phyloP scores from a whole-genome alignment of 805 yeast species.

The Lachancea waltii region DNA sequence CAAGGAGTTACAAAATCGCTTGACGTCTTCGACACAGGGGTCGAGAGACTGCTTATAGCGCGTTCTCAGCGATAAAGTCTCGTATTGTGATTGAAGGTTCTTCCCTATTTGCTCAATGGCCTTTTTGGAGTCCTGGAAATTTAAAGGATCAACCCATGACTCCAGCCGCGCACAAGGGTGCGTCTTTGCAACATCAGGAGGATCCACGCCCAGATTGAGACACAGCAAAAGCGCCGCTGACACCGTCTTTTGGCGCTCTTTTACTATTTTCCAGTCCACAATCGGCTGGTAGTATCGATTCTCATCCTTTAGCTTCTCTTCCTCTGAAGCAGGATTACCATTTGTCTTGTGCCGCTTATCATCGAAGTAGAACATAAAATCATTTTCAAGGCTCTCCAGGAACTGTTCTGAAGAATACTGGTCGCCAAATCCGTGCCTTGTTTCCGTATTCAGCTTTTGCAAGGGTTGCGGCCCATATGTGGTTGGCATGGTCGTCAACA shows the following conservation, averaged over 20 bases:
- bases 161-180: conserved; percentile 89
- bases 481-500: conserved; percentile 25
- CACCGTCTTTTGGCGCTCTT: conserved; percentile 86
- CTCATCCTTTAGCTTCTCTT: conserved; percentile 40
- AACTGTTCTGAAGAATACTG: conserved; percentile 45
- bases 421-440: conserved; percentile 65
- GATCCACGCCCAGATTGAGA: conserved; percentile 90
- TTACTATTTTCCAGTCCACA: conserved; percentile 85
- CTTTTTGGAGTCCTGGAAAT: conserved; percentile 76
- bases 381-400: conserved; percentile 49
- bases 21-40: conserved; percentile 93
- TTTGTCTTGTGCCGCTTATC: conserved; percentile 89
- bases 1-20: conserved; percentile 81
- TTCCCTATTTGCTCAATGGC: conserved; percentile 91
- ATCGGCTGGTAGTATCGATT: conserved; percentile 58
- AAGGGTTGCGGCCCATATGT: conserved; percentile 35
- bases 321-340: conserved; percentile 66
- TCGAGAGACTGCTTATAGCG: conserved; percentile 87
- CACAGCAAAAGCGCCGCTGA: conserved; percentile 90
- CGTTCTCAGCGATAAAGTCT: conserved; percentile 78
- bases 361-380: conserved; percentile 79
- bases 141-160: conserved; percentile 88
- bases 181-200: conserved; percentile 91
- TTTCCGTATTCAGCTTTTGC: conserved; percentile 46
- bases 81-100: conserved; percentile 80